Base-by-base conservation (phyloP, 306 rosid species). In the Neltuma alba region DNA sequence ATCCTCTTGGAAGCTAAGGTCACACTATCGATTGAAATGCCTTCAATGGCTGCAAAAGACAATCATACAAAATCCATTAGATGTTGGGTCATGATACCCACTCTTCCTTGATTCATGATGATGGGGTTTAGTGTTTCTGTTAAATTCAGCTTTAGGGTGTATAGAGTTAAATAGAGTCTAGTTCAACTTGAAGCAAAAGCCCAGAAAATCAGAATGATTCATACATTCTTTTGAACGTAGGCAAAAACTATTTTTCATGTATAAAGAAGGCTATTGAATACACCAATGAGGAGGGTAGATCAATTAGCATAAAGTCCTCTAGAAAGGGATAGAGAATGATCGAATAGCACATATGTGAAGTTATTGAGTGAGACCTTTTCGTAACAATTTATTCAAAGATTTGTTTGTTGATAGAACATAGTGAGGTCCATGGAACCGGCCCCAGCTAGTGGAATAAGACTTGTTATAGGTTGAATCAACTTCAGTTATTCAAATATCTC, bases 1-100 rank as follows among this genome's bases (percentile, higher is more conserved):
- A 95, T 91, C 87, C 85, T 91, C 76, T 87, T 85, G 28, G 89
- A 87, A 81, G 98, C 98, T 86, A 85, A 85, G 85, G 87, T 83
- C 81, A 92, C 85, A 2, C 86, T 84, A 58, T 89, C 93, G 72
- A 66, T 70, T 75, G 98, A 92, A 81, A 23, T 12, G 42, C 99
- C 98, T 86, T 93, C 92, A 75, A 95, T 90, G 79, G 81, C 99
- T 95, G 89, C 83, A 72, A 76, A 62, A 81, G 58, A 76, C 48
- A 66, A 76, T 57, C 80, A 81, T 69, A 75, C 50, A 18, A 58
- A 86, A 76, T 55, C 40, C 60, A 23, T 83, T 34, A 82, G 73
- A 75, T 69, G 27, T 66, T 31, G 45, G 60, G 33, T 33, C 69
- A 40, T 0, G 1, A 27, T 47, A 79, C 76, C 74, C 70, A 71